These are phyloP conservation scores for Clohesyomyces aquaticus DNA, from an alignment of 495 filamentous ascomycete species.

Conservation along the genomic window DNA sequence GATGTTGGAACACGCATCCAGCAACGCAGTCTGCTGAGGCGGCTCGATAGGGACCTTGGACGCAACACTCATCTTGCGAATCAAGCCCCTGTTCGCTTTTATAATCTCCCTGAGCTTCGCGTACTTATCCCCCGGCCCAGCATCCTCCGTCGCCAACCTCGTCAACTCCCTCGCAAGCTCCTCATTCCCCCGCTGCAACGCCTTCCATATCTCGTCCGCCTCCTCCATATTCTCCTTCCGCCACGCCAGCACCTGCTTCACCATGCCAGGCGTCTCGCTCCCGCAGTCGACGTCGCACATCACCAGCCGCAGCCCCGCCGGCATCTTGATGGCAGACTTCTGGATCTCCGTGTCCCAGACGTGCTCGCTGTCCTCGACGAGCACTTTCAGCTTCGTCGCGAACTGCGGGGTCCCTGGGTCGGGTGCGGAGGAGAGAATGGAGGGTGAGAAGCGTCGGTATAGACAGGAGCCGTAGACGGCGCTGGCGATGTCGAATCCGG, in stretches of 20 bases:
- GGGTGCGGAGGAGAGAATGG: conserved; percentile 66
- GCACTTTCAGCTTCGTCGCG: conserved; percentile 60
- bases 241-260: conserved; percentile 87
- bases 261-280: conserved; percentile 91
- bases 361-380: conserved; percentile 63
- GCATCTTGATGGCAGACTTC: conserved; percentile 66
- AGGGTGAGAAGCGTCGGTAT: conserved; percentile 88
- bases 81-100: conserved; percentile 58
- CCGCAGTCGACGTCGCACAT: conserved; percentile 98
- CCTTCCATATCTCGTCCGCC: conserved; percentile 70
- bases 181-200: conserved; percentile 75
- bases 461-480: conserved; percentile 88
- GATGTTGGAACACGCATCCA: conserved; percentile 72
- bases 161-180: conserved; percentile 66
- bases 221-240: conserved; percentile 66
- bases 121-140: conserved; percentile 45
- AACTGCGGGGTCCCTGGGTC: conserved; percentile 68
- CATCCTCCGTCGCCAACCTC: conserved; percentile 41
- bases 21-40: conserved; percentile 75
- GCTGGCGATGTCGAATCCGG: conserved; percentile 93
- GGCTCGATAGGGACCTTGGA: conserved; percentile 92
- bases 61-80: conserved; percentile 73
- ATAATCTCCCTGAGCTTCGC: conserved; percentile 47
- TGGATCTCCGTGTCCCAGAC: conserved; percentile 77
- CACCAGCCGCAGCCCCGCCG: conserved; percentile 69